A percentile compares a stretch with the other conserved stretches of the same genome.
Conservation (phyloP, 108 stramenopile species). For the Cyclostephanos tholiformis region DNA sequence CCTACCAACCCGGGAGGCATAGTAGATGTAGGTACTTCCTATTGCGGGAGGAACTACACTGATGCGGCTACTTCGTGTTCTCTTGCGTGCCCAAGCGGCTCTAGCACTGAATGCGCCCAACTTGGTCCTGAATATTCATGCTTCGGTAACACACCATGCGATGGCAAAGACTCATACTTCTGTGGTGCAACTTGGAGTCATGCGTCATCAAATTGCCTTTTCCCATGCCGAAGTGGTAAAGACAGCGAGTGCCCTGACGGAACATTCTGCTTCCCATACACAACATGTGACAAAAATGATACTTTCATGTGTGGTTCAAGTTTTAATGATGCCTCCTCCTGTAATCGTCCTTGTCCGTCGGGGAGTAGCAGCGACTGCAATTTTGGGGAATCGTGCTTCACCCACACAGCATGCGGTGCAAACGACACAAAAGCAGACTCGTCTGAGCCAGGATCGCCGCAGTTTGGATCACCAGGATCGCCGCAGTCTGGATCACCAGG, state of each 20-base stretch:
- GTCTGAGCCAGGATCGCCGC: neutral
- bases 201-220: conserved; percentile 67
- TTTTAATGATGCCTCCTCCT: conserved; percentile 48
- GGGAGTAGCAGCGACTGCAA: conserved; percentile 31
- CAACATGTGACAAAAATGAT: conserved; percentile 40
- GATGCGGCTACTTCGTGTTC: conserved; percentile 47
- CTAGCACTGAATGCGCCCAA: conserved; percentile 38
- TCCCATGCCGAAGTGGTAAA: conserved; percentile 69
- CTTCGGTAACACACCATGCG: conserved; percentile 47
- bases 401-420: conserved; percentile 33
- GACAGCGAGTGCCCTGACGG: conserved; percentile 67
- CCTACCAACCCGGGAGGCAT: neutral
- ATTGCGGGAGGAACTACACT: conserved; percentile 48
- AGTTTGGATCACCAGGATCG: no score
- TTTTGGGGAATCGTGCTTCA: conserved; percentile 44
- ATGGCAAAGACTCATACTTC: conserved; percentile 58
- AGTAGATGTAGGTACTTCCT: conserved; percentile 35
- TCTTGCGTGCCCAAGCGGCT: conserved; percentile 48
- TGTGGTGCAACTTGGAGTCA: conserved; percentile 85
- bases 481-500: no score
- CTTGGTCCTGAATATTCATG: conserved; percentile 51
- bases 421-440: neutral
- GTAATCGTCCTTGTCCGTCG: conserved; percentile 37
- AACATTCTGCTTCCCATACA: conserved; percentile 50
- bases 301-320: conserved; percentile 54